Evolutionary conservation across 2,329 filamentous ascomycete genomes (phyloP), one percentile per base, ranked within the genome.

Genomic region (Trichoderma asperellum): DNA sequence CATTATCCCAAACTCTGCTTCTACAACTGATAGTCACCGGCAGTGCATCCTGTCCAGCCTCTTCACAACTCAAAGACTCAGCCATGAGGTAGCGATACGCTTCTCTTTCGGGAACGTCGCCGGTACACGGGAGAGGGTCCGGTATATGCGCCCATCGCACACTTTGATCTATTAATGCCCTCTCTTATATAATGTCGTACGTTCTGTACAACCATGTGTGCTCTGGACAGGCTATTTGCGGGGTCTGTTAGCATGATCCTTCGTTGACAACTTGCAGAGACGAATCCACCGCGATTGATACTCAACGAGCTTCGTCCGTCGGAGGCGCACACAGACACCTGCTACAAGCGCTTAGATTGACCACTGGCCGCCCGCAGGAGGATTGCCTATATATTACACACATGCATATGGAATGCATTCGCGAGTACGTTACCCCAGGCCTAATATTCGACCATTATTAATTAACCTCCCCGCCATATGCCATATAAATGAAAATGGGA

Each of bases 331-430:
- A n/a, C 40, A 35, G 40, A 14, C 53, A 34, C 55, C 63, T 21
- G 27, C 29, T 49, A 21, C 29, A 27, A 59, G 55, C 55, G 40
- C 43, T 37, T 52, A 34, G 35, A 37, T 14, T 29, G 55, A 52
- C 37, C 40, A 43, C 29, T 24, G 35, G 55, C 56, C 64, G 64
- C 64, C 64, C 64, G 55, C 55, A 59, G 29, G 63, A 29, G 52
- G 55, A 49, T 58, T 59, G 10, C 40, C 32, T 59, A 49, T 37
- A 65, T 66, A 56, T 56, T 59, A 59, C 64, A 37, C 40, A 56
- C 64, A 37, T 67, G 55, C 55, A 59, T 52, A 67, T 29, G 40
- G 55, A 52, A 16, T n/a, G 55, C 64, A 29, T 67, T 59, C 37
- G 29, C 40, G 21, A 35, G 37, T 21, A 27, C 34, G 34, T 6